phyloP scores from a whole-genome alignment of 345 rosid species.

The Populus simonii region DNA sequence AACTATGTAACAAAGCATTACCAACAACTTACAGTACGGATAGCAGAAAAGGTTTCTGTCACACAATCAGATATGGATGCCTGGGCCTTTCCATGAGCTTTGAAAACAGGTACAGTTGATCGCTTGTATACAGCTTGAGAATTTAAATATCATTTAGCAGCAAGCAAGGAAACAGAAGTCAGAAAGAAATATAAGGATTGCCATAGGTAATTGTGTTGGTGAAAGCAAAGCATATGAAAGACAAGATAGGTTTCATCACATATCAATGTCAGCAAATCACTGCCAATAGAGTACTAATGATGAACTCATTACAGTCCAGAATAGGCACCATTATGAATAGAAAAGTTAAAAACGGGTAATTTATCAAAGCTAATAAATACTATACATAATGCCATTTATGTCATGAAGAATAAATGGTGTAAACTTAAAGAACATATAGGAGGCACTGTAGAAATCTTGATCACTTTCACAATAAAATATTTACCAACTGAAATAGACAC shows the following conservation, averaged over 20 bases:
- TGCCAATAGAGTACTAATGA: background rate
- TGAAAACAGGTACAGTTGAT: constrained; percentile 79
- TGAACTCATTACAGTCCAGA: background rate
- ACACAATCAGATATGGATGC: constrained; percentile 91
- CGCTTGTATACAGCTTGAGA: constrained; percentile 76
- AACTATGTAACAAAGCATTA: background rate
- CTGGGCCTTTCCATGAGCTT: constrained; percentile 85
- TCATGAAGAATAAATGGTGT: background rate
- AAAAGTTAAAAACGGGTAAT: background rate
- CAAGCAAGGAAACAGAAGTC: constrained; percentile 14
- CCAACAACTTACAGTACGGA: constrained; percentile 73
- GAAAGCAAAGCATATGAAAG: background rate
- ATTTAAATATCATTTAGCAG: constrained; percentile 27
- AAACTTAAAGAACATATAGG: constrained; percentile 2
- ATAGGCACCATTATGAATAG: background rate
- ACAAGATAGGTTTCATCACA: background rate
- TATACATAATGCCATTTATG: background rate
- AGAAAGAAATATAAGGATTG: background rate
- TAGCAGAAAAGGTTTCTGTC: constrained; percentile 88
- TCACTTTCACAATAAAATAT: constrained; percentile 8
- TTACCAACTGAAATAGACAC: constrained; percentile 85
- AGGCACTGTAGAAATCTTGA: background rate
- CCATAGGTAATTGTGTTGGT: background rate
- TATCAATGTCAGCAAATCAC: constrained; percentile 9
- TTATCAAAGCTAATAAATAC: background rate